phyloP scores from a whole-genome alignment of 75 land plant genomes.

The Pinus tabuliformis region DNA sequence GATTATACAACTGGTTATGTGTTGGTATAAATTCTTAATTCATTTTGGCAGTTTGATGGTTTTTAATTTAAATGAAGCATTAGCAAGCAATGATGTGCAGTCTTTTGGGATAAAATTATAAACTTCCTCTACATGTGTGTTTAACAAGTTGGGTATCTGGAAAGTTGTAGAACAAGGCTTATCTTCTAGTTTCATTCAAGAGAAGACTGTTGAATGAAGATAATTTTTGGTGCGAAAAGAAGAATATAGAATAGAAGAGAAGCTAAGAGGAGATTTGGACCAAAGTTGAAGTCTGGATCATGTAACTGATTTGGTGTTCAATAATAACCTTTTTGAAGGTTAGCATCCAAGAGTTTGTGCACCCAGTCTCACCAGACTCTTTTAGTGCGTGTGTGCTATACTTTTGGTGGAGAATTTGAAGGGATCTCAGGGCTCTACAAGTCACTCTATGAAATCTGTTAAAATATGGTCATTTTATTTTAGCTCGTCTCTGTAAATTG shows the following conservation, averaged over 20 bases:
- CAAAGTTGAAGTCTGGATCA: conserved; percentile 18
- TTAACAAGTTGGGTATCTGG: background rate
- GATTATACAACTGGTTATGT: background rate
- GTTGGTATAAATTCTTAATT: background rate
- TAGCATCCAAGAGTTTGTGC: background rate
- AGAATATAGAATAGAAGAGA: conserved; percentile 9
- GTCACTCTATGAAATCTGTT: background rate
- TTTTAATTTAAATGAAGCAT: background rate
- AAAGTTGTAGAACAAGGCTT: conserved; percentile 15
- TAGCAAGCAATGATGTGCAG: background rate
- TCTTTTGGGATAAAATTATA: background rate
- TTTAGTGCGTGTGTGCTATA: background rate
- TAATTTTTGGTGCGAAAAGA: background rate
- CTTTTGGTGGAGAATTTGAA: background rate
- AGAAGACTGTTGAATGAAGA: conserved; percentile 23
- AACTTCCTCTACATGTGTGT: background rate
- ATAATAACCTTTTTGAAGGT: conserved; percentile 6
- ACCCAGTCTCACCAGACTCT: background rate
- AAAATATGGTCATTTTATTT: conserved; percentile 1
- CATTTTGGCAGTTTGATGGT: too few species aligned
- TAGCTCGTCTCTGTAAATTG: background rate
- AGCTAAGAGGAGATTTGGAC: conserved; percentile 14
- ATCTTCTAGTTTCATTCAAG: conserved; percentile 8
- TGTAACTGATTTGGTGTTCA: conserved; percentile 6
- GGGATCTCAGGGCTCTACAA: background rate